Evolutionary conservation across 768 basidiomycete genomes (phyloP).

Genomic region (Russula sp.): DNA sequence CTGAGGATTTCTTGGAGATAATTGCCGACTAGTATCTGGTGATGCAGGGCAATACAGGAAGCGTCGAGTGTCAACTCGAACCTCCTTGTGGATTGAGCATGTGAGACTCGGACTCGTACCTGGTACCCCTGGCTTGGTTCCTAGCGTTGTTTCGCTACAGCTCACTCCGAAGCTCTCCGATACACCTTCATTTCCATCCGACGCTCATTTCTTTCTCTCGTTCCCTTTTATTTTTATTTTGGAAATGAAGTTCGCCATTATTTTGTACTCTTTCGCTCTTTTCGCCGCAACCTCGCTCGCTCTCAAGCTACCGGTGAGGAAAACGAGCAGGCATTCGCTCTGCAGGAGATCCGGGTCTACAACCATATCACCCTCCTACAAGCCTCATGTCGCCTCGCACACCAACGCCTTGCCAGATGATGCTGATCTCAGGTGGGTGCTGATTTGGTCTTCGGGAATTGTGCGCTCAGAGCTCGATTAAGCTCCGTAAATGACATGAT

Average conservation of each 20-base stretch:
- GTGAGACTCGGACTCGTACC: too few species aligned
- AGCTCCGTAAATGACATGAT: conserved; percentile 76
- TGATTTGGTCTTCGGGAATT: not conserved
- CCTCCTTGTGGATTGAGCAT: too few species aligned
- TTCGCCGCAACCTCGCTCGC: conserved; percentile 45
- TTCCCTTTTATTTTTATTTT: conserved; percentile 30
- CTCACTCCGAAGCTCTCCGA: too few species aligned
- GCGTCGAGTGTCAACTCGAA: too few species aligned
- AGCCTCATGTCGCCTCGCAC: conserved; percentile 35
- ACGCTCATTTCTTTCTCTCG: conserved; percentile 30
- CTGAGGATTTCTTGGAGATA: not conserved
- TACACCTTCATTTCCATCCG: conserved; percentile 27
- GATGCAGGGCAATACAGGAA: too few species aligned
- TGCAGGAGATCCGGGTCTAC: conserved; percentile 41
- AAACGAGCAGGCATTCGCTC: conserved; percentile 39
- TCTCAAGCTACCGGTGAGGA: conserved; percentile 47
- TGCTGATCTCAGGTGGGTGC: conserved; percentile 45
- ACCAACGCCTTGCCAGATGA: conserved; percentile 29
- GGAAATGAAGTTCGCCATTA: conserved; percentile 43
- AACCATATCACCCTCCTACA: conserved; percentile 28
- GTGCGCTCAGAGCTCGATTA: conserved; percentile 1
- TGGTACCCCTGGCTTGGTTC: too few species aligned
- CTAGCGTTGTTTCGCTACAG: too few species aligned
- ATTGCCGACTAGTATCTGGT: not conserved
- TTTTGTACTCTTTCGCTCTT: conserved; percentile 42